A percentile compares a stretch with the other conserved stretches of the same genome.
These are phyloP conservation scores for Leccinum broughii DNA, from an alignment of 768 basidiomycete genomes.

Conservation along the genomic window DNA sequence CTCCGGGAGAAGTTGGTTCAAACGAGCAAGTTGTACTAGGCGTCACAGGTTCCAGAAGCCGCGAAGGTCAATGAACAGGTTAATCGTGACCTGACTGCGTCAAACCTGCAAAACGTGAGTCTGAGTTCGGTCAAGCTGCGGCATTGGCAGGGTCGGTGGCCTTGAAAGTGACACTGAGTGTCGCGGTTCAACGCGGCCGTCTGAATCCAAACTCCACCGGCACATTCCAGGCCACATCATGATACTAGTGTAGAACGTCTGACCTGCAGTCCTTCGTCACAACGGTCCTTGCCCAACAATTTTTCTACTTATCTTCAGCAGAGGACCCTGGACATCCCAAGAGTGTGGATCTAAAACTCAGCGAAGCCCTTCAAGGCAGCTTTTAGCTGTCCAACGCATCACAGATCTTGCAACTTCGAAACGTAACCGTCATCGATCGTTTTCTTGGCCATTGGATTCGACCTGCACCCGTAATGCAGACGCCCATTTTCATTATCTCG, in stretches of 20 bases:
- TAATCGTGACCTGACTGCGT: background rate
- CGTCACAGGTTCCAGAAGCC: background rate
- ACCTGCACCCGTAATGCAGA: slow-evolving; percentile 2
- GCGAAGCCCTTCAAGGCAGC: background rate
- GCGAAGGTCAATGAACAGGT: background rate
- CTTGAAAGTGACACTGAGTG: background rate
- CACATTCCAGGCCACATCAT: background rate
- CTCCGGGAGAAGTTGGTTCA: background rate
- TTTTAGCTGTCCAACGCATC: background rate
- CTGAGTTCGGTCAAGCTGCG: background rate
- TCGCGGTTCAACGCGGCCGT: background rate
- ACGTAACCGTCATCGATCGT: background rate
- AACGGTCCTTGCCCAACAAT: background rate
- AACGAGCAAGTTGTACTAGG: background rate
- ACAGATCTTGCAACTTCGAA: background rate
- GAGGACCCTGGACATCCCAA: background rate
- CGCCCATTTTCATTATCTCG: slow-evolving; percentile 19
- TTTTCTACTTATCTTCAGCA: background rate
- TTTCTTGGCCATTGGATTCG: background rate
- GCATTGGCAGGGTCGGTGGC: background rate
- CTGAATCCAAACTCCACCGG: slow-evolving; percentile 2
- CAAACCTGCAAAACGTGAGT: slow-evolving; percentile 4
- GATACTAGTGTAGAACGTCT: too few relatives aligned
- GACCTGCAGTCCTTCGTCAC: too few relatives aligned
- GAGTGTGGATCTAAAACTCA: background rate